Evolutionary conservation across 495 filamentous ascomycete species (phyloP).

Genomic region (Daldinia bambusicola): DNA sequence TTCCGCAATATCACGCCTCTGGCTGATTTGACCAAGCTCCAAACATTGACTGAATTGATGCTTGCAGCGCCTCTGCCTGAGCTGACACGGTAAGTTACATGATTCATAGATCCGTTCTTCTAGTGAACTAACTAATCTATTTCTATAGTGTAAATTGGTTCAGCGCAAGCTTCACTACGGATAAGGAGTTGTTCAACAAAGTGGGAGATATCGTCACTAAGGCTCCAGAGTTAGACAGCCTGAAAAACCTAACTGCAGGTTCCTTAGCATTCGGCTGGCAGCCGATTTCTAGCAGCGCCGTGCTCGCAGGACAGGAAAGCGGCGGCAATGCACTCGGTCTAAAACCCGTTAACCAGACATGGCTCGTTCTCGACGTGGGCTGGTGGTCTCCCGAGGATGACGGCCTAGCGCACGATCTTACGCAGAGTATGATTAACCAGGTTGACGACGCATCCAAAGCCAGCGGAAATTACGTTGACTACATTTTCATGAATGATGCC

Average conservation of each 20-base stretch:
- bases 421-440: constrained; percentile 34
- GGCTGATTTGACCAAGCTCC: constrained; percentile 38
- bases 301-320: constrained; percentile 29
- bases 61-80: constrained; percentile 25
- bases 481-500: constrained; percentile 46
- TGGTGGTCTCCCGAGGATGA: constrained; percentile 43
- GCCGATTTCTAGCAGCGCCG: constrained; percentile 41
- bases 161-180: constrained; percentile 39
- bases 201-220: constrained; percentile 35
- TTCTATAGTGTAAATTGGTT: constrained; percentile 40
- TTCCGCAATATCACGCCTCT: constrained; percentile 38
- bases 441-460: constrained; percentile 38
- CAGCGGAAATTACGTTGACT: constrained; percentile 37
- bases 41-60: constrained; percentile 41
- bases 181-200: constrained; percentile 33
- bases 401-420: constrained; percentile 31
- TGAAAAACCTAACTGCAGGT: constrained; percentile 38
- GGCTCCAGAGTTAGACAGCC: constrained; percentile 38
- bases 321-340: constrained; percentile 44
- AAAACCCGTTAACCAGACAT: constrained; percentile 45
- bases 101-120: no score
- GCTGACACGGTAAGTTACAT: constrained; percentile 35
- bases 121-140: constrained; percentile 12
- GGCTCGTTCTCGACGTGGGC: constrained; percentile 42
- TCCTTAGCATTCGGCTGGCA: constrained; percentile 48